phyloP scores from a whole-genome alignment of 257 asterid genomes.

The Handroanthus guayacan region DNA sequence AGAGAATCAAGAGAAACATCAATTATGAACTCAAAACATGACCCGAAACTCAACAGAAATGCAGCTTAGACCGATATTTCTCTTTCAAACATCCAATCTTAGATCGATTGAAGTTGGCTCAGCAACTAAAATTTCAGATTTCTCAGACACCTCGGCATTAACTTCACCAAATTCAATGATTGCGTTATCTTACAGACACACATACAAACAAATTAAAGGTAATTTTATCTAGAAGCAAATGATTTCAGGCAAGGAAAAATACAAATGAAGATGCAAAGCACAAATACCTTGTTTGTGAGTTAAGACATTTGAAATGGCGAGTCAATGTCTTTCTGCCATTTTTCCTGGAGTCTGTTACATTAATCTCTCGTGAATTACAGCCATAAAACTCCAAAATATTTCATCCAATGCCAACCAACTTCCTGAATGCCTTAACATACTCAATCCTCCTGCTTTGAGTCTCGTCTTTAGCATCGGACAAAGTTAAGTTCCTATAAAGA shows the following conservation, averaged over 20 bases:
- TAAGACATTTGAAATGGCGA: not conserved
- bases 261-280: not conserved
- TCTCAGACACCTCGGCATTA: not conserved
- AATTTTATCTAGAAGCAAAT: not conserved
- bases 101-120: not conserved
- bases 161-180: not conserved
- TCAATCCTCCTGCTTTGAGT: constrained; percentile 71
- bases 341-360: not conserved
- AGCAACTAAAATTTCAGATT: not conserved
- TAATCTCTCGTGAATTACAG: not conserved
- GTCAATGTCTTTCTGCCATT: not conserved
- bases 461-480: constrained; percentile 66
- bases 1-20: not conserved
- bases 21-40: not conserved
- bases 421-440: constrained; percentile 75
- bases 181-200: not conserved
- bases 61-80: not conserved
- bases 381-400: not conserved
- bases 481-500: constrained; percentile 65
- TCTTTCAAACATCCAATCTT: no score
- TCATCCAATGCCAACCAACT: constrained; percentile 64
- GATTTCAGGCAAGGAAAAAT: not conserved
- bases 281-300: constrained; percentile 1
- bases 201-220: not conserved
- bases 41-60: not conserved